Evolutionary conservation across 805 yeast genomes (phyloP), one percentile per base, ranked within the genome.

Genomic region (Diddensiella transvaalensis): DNA sequence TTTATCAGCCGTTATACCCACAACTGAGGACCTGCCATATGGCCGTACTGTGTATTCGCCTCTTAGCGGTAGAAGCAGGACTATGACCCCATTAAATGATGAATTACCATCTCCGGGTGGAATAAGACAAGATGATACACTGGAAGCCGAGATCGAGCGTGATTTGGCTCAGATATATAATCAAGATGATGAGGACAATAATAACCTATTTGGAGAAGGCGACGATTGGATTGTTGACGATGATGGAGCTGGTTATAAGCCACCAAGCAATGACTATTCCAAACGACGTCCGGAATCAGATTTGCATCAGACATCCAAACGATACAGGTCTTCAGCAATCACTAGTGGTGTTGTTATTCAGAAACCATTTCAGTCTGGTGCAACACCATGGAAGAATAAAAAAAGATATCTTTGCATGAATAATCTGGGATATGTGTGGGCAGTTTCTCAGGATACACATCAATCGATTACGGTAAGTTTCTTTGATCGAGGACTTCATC

Each of bases 381-480:
- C 85, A 4, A 91, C 98, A 0, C 96, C 96, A 0, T 89, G 90
- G 84, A 66, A 67, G 26, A 68, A 70, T 44, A 78, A 80, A 45
- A 77, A 91, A 65, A 73, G 96, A 46, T 90, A 88, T 59, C 67
- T 91, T 36, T 80, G 88, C 18, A 87, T 90, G 75, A 87, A 87
- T 57, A 72, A 83, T 6, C 69, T 81, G 23, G 99, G 97, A 0
- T 86, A 87, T 61, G 84, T 82, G 0, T 85, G 95, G 79, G 73
- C 88, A 0, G 93, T 87, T 10, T 75, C 77, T 45, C 80, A 75
- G 52, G 81, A 76, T 19, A 72, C 71, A 22, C 77, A 80, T 55
- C 78, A 81, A 50, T 81, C 90, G 35, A 73, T 91, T n/a, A 90
- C 96, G 0, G 87, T 90, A 1, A 79, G 87, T 11, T 91, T 93